Evolutionary conservation across 2,329 filamentous ascomycete genomes (phyloP), one percentile per base, ranked within the genome.

Genomic region (Fusarium dimerum): DNA sequence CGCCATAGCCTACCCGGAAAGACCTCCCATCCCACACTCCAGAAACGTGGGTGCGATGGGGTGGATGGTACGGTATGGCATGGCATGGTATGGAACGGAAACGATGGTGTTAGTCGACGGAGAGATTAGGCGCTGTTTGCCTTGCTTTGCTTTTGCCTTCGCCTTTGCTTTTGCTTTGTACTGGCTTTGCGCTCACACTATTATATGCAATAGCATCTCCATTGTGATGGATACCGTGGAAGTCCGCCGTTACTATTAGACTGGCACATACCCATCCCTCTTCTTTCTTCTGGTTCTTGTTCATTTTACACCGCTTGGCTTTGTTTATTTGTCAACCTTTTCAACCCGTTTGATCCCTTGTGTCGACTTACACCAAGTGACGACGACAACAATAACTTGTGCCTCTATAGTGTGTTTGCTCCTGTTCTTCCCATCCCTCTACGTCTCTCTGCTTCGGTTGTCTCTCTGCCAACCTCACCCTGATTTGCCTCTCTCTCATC

Each of bases 1-100:
- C 54, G 54, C 56, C 44, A 48, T 53, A 62, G 52, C 49, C 61
- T 57, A 64, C 61, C 59, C 55, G 54, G 62, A 55, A 15, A 36
- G 32, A 12, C 57, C 54, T 26, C 56, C 60, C 57, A 62, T 64
- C 61, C 62, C 40, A 20, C 45, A 39, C 57, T 57, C 57, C 57
- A 60, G 57, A 36, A 26, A 60, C 57, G 54, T 60, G 54, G 59
- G 59, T 63, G 51, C 54, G 56, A 55, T 52, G 50, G 43, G 57
- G 60, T 60, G 44, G 39, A 40, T 16, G 39, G 39, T n/a, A 41
- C 26, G 48, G 54, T 44, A 50, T 20, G 51, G 55, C 43, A 45
- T 53, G 51, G 20, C 20, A 26, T 26, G 20, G 20, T 7, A 49
- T 60, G 49, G 55, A 55, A 54, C 29, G 48, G 51, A 55, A 50